Percentiles rank a stretch among this genome's conserved stretches.
Conservation (phyloP, 169 alveolate species). For the Plasmodium ovale region DNA sequence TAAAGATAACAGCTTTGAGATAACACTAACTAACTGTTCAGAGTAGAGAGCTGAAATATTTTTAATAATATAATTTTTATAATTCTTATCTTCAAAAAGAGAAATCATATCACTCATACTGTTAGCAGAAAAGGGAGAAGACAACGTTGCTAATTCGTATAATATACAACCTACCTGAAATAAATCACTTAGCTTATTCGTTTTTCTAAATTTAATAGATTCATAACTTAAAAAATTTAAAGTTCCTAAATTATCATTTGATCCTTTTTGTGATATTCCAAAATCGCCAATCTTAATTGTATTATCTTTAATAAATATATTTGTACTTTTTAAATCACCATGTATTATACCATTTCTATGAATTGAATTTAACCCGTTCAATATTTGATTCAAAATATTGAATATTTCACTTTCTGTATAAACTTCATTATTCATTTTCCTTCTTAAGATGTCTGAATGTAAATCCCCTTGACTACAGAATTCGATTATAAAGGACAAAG, state of each 20-base stretch:
- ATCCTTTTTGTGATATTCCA: slow-evolving; percentile 83
- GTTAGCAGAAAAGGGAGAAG: slow-evolving; percentile 77
- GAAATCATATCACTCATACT: slow-evolving; percentile 45
- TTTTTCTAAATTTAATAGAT: slow-evolving; percentile 55
- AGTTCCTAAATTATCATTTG: slow-evolving; percentile 66
- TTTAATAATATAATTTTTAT: slow-evolving; percentile 56
- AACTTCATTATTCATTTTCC: slow-evolving; percentile 69
- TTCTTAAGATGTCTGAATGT: slow-evolving; percentile 59
- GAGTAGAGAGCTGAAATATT: slow-evolving; percentile 58
- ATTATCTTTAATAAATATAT: slow-evolving; percentile 86
- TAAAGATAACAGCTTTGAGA: slow-evolving; percentile 49
- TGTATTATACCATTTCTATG: slow-evolving; percentile 89
- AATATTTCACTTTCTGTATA: slow-evolving; percentile 81
- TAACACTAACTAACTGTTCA: slow-evolving; percentile 34
- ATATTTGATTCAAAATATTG: slow-evolving; percentile 85
- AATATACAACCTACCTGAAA: slow-evolving; percentile 81
- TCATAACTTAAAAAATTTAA: slow-evolving; percentile 73
- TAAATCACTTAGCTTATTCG: slow-evolving; percentile 76
- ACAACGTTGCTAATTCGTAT: slow-evolving; percentile 79
- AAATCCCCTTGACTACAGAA: slow-evolving; percentile 72
- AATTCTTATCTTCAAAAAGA: slow-evolving; percentile 62
- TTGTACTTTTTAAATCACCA: slow-evolving; percentile 89
- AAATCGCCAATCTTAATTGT: slow-evolving; percentile 87
- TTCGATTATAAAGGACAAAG: slow-evolving; percentile 41
- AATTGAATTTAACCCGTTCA: slow-evolving; percentile 86